phyloP scores from a whole-genome alignment of 2,329 filamentous ascomycete genomes.

The Talaromyces sp. region DNA sequence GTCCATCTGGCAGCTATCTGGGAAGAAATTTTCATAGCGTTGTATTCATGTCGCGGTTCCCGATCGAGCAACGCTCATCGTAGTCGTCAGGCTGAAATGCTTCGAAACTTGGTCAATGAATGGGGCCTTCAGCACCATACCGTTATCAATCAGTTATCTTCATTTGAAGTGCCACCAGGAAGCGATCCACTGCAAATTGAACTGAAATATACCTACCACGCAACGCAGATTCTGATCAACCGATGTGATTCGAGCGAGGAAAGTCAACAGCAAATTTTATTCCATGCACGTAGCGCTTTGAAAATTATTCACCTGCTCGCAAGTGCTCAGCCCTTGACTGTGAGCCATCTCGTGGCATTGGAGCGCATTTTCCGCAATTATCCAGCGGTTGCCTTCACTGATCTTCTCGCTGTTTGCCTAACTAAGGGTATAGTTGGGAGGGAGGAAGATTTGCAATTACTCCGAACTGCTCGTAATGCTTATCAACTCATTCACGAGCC shows the following conservation, averaged over 20 bases:
- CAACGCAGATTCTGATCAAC: slow-evolving; percentile 4
- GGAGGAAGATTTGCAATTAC: slow-evolving; percentile 1
- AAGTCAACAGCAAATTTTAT: neutral
- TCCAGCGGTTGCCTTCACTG: slow-evolving; percentile 3
- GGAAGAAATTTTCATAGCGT: slow-evolving; percentile 7
- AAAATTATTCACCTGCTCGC: neutral
- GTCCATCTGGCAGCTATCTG: slow-evolving; percentile 3
- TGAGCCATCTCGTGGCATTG: slow-evolving; percentile 1
- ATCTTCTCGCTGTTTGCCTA: neutral
- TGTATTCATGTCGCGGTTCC: slow-evolving; percentile 7
- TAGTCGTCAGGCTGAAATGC: neutral
- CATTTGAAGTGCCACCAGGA: neutral
- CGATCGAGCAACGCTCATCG: neutral
- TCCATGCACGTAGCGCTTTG: slow-evolving; percentile 5
- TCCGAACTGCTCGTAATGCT: neutral
- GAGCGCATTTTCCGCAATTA: slow-evolving; percentile 8
- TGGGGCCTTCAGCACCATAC: slow-evolving; percentile 5
- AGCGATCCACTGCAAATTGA: slow-evolving; percentile 4
- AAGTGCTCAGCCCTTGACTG: neutral
- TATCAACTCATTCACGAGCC: slow-evolving; percentile 5
- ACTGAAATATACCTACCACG: slow-evolving; percentile 12
- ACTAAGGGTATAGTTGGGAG: neutral
- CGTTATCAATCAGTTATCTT: neutral
- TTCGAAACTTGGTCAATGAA: neutral
- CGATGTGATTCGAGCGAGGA: neutral